These are phyloP conservation scores for Hypoxylon sp. DNA, from an alignment of 2,329 filamentous ascomycete genomes.

Conservation along the genomic window DNA sequence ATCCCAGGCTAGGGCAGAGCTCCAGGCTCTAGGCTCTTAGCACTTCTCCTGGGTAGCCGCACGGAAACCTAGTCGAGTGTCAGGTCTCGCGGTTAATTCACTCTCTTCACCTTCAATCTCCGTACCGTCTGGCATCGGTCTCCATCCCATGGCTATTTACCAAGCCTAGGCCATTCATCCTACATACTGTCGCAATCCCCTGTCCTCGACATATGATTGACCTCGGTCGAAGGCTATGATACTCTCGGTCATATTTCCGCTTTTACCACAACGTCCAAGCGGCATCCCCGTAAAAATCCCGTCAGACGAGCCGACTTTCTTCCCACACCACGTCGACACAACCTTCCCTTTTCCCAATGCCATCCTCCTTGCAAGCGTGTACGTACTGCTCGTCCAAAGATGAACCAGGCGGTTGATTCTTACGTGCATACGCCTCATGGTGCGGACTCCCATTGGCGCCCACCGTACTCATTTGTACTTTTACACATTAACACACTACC, in stretches of 20 bases:
- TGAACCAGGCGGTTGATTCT: conserved; percentile 33
- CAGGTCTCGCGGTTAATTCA: conserved; percentile 38
- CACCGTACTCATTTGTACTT: conserved; percentile 12
- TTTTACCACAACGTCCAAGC: conserved; percentile 41
- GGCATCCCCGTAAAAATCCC: conserved; percentile 39
- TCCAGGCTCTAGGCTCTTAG: conserved; percentile 26
- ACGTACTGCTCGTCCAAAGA: conserved; percentile 24
- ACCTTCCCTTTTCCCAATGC: conserved; percentile 41
- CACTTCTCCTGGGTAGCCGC: conserved; percentile 31
- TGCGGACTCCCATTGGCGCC: conserved; percentile 35
- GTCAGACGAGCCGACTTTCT: conserved; percentile 39
- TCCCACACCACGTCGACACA: conserved; percentile 40
- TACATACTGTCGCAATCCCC: conserved; percentile 34
- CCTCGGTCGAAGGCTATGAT: conserved; percentile 41
- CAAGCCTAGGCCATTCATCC: conserved; percentile 40
- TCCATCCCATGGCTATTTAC: conserved; percentile 32
- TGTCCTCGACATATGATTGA: conserved; percentile 29
- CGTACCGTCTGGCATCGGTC: conserved; percentile 20
- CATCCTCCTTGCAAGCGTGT: conserved; percentile 10
- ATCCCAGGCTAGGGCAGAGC: conserved; percentile 29
- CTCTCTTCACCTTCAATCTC: conserved; percentile 32
- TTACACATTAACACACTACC: conserved; percentile 5
- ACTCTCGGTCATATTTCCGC: conserved; percentile 45
- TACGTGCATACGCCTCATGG: conserved; percentile 41
- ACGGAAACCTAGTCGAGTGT: conserved; percentile 33